phyloP scores from a whole-genome alignment of 2,329 filamentous ascomycete species.

The Fusarium ramigenum region DNA sequence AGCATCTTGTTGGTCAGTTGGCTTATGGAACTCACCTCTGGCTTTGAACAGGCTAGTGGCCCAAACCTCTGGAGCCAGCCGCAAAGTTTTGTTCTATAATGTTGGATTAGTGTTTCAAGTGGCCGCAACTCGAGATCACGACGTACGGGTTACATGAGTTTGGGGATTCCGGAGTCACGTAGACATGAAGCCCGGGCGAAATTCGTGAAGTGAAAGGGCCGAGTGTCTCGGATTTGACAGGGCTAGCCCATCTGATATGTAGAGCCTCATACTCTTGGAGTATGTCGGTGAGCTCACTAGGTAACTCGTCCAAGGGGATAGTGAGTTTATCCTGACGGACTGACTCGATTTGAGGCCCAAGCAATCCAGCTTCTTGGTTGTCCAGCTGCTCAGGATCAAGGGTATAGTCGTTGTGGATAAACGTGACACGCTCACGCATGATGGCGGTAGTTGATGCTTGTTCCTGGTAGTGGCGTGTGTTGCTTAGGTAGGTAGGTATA shows the following conservation, averaged over 20 bases:
- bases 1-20: background rate
- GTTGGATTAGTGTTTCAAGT: background rate
- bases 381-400: conserved; percentile 72
- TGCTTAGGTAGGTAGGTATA: background rate
- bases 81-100: conserved; percentile 62
- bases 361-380: conserved; percentile 65
- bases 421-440: conserved; percentile 85
- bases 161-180: conserved; percentile 67
- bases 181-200: conserved; percentile 83
- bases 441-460: background rate
- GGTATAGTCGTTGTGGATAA: conserved; percentile 72
- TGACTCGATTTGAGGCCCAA: conserved; percentile 66
- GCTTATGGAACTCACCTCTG: conserved; percentile 37
- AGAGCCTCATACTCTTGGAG: conserved; percentile 75
- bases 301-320: conserved; percentile 76
- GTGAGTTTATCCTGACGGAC: conserved; percentile 84
- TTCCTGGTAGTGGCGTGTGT: background rate
- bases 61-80: conserved; percentile 67
- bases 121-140: conserved; percentile 9
- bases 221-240: conserved; percentile 64
- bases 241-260: conserved; percentile 81
- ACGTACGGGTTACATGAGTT: conserved; percentile 38
- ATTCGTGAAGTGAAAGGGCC: conserved; percentile 79
- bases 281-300: conserved; percentile 69
- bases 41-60: conserved; percentile 61